phyloP scores from a whole-genome alignment of 2,329 filamentous ascomycete genomes.

The Polytolypa hystricis region DNA sequence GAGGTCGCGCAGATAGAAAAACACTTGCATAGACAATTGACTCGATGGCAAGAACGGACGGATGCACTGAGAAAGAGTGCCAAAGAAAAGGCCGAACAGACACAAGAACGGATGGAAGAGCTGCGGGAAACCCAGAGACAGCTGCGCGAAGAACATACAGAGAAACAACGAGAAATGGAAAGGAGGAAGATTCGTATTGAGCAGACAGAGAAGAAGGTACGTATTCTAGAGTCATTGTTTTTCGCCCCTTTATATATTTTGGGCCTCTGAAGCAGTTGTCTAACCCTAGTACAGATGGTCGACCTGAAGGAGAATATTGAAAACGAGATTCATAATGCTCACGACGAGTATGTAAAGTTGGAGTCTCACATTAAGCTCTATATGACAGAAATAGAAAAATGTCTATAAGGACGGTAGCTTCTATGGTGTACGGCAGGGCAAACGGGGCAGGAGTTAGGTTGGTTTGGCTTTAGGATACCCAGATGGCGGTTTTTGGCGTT shows the following conservation, averaged over 20 bases:
- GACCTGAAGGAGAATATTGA: slow-evolving; percentile 97
- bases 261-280: slow-evolving; percentile 15
- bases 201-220: slow-evolving; percentile 95
- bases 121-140: slow-evolving; percentile 67
- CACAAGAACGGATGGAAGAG: slow-evolving; percentile 83
- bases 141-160: slow-evolving; percentile 71
- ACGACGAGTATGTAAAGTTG: slow-evolving; percentile 95
- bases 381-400: slow-evolving; percentile 98
- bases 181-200: slow-evolving; percentile 85
- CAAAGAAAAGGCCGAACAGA: slow-evolving; percentile 66
- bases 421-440: not conserved
- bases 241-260: slow-evolving; percentile 4
- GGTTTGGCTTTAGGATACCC: slow-evolving; percentile 1
- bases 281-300: slow-evolving; percentile 58
- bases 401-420: slow-evolving; percentile 38
- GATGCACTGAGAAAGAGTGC: slow-evolving; percentile 72
- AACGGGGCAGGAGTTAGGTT: not conserved
- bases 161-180: slow-evolving; percentile 88
- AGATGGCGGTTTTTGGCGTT: slow-evolving; percentile 4
- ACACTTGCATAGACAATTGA: slow-evolving; percentile 70
- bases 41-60: slow-evolving; percentile 77
- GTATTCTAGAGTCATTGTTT: slow-evolving; percentile 17
- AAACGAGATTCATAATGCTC: slow-evolving; percentile 77
- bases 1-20: slow-evolving; percentile 85
- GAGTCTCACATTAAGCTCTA: slow-evolving; percentile 95